Evolutionary conservation across 2,329 filamentous ascomycete genomes (phyloP), one percentile per base, ranked within the genome.

Genomic region (Neodidymelliopsis sp.): DNA sequence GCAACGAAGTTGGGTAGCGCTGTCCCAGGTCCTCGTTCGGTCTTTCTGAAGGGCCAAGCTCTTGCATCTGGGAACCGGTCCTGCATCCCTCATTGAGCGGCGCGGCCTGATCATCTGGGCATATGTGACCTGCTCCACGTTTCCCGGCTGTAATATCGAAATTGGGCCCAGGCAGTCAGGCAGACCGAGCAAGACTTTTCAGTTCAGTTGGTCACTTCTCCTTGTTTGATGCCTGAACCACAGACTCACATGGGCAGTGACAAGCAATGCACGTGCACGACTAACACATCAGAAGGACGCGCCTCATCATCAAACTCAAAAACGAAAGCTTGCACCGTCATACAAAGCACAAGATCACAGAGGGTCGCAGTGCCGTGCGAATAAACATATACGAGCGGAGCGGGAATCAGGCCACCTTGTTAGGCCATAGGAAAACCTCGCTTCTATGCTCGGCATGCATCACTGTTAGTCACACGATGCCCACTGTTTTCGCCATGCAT

Each of bases 381-480:
- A 58, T 57, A 61, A 59, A 44, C 61, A 59, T 63, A 63, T 60
- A 61, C 61, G 58, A 51, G 61, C 58, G 59, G 55, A 57, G 49
- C 49, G 57, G 47, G 41, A 18, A 18, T n/a, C 11, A 48, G 49
- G 59, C 60, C 59, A 59, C 53, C 12, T 9, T 28, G 22, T 35
- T 29, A 44, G 35, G 12, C 40, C 39, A 24, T 28, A 37, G 33
- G 39, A 6, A 43, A 35, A 45, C 27, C 39, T 48, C 28, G 40
- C 30, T 47, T 53, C 31, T 12, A 24, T 10, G 43, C 48, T 51
- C 42, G 46, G 45, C 50, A 50, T 45, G 52, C 44, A 46, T 56
- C 53, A 35, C 27, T 10, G 42, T 58, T 57, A 54, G 59, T 61
- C 44, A 61, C 34, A 36, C 28, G 25, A 54, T 60, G 49, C 33